Conservation (phyloP, 768 basidiomycete genomes). For the Candolleomyces eurysporus region DNA sequence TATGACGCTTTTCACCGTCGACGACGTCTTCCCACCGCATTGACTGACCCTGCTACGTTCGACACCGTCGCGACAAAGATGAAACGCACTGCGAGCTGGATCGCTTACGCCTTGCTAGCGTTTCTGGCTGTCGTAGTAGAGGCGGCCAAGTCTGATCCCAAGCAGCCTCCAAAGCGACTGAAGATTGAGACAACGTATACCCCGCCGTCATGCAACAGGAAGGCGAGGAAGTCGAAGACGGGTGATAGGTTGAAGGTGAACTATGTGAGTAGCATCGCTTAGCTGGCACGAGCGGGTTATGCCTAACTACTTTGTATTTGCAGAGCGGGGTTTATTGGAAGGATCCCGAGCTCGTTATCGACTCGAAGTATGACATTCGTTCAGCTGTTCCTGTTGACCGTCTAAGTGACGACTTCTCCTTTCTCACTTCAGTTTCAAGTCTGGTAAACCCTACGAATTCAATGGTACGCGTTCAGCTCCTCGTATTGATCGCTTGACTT, state of each 20-base stretch:
- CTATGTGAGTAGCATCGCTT: neutral
- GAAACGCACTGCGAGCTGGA: neutral
- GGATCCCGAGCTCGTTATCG: neutral
- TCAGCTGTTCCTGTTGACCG: neutral
- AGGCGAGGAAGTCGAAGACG: neutral
- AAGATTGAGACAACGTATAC: conserved; percentile 3
- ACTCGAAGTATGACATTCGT: neutral
- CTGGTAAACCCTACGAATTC: neutral
- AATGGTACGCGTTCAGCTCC: neutral
- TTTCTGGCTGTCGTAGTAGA: neutral
- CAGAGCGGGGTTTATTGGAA: conserved; percentile 1
- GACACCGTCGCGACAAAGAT: neutral
- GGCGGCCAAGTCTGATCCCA: neutral
- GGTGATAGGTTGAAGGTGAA: conserved; percentile 5
- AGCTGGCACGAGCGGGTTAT: neutral
- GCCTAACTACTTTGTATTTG: neutral
- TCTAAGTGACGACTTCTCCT: neutral
- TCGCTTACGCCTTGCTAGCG: neutral
- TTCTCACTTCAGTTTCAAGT: neutral
- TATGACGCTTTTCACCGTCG: neutral
- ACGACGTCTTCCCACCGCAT: neutral
- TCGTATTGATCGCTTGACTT: neutral
- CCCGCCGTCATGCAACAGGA: neutral
- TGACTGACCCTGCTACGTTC: neutral
- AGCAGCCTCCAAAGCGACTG: neutral